A percentile compares a stretch with the other conserved stretches of the same genome.
These are phyloP conservation scores for Ogataea paradorogensis DNA, from an alignment of 805 yeast genomes.

Conservation along the genomic window DNA sequence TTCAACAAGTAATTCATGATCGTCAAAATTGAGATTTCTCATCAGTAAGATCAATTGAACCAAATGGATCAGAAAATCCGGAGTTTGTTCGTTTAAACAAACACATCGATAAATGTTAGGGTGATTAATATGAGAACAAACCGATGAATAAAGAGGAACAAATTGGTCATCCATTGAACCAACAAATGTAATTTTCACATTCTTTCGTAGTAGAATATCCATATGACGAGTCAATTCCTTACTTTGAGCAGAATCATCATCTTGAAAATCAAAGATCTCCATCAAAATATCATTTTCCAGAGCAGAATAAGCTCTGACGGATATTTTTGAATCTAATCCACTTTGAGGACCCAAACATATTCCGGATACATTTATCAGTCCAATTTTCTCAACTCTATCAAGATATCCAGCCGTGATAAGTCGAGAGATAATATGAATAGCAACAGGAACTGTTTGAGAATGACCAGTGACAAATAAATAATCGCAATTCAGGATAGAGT, in stretches of 20 bases:
- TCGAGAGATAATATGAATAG: slow-evolving; percentile 61
- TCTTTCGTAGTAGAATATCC: slow-evolving; percentile 59
- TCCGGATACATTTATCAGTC: slow-evolving; percentile 89
- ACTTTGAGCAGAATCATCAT: slow-evolving; percentile 68
- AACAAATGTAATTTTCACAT: slow-evolving; percentile 74
- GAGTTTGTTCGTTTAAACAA: slow-evolving; percentile 56
- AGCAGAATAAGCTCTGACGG: slow-evolving; percentile 79
- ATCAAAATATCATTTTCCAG: slow-evolving; percentile 81
- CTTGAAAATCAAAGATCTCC: slow-evolving; percentile 87
- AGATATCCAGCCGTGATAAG: slow-evolving; percentile 52
- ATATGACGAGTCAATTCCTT: slow-evolving; percentile 65
- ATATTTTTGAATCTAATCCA: slow-evolving; percentile 77
- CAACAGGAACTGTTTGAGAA: slow-evolving; percentile 91
- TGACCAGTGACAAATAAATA: slow-evolving; percentile 83
- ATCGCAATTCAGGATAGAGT: slow-evolving; percentile 60
- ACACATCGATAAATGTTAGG: slow-evolving; percentile 87
- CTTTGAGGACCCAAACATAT: slow-evolving; percentile 86
- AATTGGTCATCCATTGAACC: slow-evolving; percentile 90
- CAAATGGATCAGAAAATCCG: slow-evolving; percentile 41
- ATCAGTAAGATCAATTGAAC: slow-evolving; percentile 23
- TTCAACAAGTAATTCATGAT: slow-evolving; percentile 44
- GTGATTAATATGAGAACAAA: slow-evolving; percentile 73
- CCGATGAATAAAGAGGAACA: slow-evolving; percentile 87
- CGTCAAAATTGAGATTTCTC: slow-evolving; percentile 29
- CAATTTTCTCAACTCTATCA: slow-evolving; percentile 53